phyloP scores from a whole-genome alignment of 2,329 filamentous ascomycete species.

The Diaporthe sp. region DNA sequence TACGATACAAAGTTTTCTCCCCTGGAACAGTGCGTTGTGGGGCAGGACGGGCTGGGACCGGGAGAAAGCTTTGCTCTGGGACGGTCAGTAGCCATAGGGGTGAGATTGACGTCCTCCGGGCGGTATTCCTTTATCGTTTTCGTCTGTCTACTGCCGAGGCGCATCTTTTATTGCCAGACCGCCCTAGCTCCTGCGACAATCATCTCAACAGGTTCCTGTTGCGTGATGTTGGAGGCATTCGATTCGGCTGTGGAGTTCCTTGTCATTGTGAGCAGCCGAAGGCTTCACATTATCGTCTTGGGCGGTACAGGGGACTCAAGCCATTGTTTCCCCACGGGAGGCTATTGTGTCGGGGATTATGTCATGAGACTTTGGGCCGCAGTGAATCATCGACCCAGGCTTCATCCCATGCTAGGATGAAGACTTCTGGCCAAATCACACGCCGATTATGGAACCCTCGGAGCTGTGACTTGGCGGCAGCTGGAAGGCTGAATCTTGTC shows the following conservation, averaged over 20 bases:
- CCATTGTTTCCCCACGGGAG: too few relatives aligned
- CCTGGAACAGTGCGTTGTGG: not conserved
- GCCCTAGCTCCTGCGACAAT: not conserved
- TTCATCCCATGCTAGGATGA: too few relatives aligned
- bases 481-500: too few relatives aligned
- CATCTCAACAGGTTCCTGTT: not conserved
- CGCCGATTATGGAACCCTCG: too few relatives aligned
- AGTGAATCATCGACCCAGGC: too few relatives aligned
- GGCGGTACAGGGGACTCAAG: not conserved
- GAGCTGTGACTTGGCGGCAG: too few relatives aligned
- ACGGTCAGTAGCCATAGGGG: not conserved
- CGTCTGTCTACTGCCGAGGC: not conserved
- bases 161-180: not conserved
- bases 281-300: too few relatives aligned
- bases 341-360: too few relatives aligned
- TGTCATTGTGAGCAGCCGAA: not conserved
- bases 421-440: too few relatives aligned
- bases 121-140: not conserved
- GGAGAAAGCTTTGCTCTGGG: not conserved
- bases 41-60: not conserved
- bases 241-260: not conserved
- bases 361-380: too few relatives aligned
- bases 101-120: not conserved
- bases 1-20: not conserved
- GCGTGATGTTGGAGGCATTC: not conserved